phyloP scores from a whole-genome alignment of 495 filamentous ascomycete genomes.

The Platismatia glauca region DNA sequence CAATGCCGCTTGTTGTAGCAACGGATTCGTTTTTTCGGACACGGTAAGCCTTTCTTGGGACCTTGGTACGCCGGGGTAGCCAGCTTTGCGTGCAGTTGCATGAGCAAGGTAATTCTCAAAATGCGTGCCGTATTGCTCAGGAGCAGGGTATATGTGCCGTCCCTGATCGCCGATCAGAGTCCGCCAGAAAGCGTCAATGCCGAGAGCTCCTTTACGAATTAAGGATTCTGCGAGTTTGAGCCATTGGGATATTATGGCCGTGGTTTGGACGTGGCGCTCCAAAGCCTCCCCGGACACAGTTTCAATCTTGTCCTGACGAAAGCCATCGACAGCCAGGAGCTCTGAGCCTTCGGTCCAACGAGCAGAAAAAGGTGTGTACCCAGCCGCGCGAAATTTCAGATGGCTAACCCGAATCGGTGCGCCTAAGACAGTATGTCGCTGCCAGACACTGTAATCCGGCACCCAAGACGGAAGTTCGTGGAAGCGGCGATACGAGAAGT shows the following conservation, averaged over 20 bases:
- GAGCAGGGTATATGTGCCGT: neutral
- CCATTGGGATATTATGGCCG: neutral
- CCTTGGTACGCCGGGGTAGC: neutral
- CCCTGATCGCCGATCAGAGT: slow-evolving; percentile 4
- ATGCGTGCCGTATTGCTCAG: slow-evolving; percentile 5
- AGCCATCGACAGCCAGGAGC: slow-evolving; percentile 6
- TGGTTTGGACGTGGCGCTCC: neutral
- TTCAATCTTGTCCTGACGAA: neutral
- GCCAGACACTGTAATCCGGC: slow-evolving; percentile 14
- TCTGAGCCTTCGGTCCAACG: slow-evolving; percentile 4
- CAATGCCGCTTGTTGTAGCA: slow-evolving; percentile 2
- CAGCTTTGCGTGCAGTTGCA: neutral
- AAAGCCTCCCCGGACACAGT: neutral
- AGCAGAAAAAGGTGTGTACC: neutral
- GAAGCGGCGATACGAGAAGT: neutral
- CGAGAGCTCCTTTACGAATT: neutral
- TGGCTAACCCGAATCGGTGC: slow-evolving; percentile 3
- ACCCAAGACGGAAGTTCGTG: slow-evolving; percentile 13
- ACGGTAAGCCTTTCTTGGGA: neutral
- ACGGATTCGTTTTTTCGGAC: neutral
- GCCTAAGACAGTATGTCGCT: slow-evolving; percentile 8
- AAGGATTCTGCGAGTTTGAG: neutral
- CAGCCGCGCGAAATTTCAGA: slow-evolving; percentile 9
- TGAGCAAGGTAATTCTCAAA: slow-evolving; percentile 2
- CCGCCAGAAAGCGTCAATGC: slow-evolving; percentile 5